A percentile compares a stretch with the other conserved stretches of the same genome.
Conservation (phyloP, 2,329 filamentous ascomycete species). For the Paecilomyces niveus region DNA sequence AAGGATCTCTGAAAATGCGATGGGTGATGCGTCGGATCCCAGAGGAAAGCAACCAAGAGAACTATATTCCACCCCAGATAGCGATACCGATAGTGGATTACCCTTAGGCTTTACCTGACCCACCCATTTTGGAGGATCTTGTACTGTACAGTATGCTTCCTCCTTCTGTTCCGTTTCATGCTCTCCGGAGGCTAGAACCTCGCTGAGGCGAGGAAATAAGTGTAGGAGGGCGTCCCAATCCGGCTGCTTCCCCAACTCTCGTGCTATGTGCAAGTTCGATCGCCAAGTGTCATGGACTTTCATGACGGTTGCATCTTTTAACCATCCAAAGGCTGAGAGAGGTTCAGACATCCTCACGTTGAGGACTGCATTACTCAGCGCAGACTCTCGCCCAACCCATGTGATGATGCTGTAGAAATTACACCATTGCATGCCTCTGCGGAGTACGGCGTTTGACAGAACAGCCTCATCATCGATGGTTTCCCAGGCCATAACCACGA, state of each 20-base stretch:
- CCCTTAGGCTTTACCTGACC: slow-evolving; percentile 22
- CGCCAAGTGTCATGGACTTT: slow-evolving; percentile 37
- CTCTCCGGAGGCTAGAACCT: slow-evolving; percentile 19
- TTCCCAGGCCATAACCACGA: slow-evolving; percentile 40
- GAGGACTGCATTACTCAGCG: slow-evolving; percentile 28
- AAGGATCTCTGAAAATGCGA: slow-evolving; percentile 39
- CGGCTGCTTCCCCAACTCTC: slow-evolving; percentile 8
- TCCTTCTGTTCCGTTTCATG: slow-evolving; percentile 3
- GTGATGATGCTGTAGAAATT: slow-evolving; percentile 40
- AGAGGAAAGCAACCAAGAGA: slow-evolving; percentile 42
- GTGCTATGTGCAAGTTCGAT: slow-evolving; percentile 19
- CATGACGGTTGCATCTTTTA: slow-evolving; percentile 41
- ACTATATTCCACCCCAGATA: slow-evolving; percentile 29
- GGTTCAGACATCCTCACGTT: slow-evolving; percentile 30
- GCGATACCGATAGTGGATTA: slow-evolving; percentile 32
- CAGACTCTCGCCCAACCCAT: slow-evolving; percentile 35
- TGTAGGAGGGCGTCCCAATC: slow-evolving; percentile 20
- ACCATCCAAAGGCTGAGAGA: slow-evolving; percentile 40
- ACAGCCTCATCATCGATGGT: slow-evolving; percentile 33
- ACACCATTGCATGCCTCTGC: slow-evolving; percentile 40
- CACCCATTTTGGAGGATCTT: slow-evolving; percentile 27
- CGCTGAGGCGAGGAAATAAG: slow-evolving; percentile 19
- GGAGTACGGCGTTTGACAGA: slow-evolving; percentile 35
- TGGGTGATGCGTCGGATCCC: slow-evolving; percentile 33
- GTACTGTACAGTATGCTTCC: slow-evolving; percentile 8